phyloP scores from a whole-genome alignment of 139 green algal genomes.

The Chloropicon primus region DNA sequence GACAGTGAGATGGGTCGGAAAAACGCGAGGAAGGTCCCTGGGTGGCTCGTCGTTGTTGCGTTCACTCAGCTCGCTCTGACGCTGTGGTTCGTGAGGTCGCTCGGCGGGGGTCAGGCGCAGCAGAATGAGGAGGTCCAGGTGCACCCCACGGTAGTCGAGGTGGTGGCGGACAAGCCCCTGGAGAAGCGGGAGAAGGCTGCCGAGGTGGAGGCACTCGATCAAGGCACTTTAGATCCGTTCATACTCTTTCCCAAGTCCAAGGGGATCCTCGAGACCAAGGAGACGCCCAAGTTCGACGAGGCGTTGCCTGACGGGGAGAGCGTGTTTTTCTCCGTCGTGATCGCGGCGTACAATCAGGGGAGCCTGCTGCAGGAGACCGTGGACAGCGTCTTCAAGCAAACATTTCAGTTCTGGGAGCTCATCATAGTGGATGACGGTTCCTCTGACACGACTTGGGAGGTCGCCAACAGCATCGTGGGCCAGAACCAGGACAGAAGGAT shows the following conservation, averaged over 20 bases:
- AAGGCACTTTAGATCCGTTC: not conserved
- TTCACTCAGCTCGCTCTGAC: not conserved
- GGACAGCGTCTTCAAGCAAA: constrained; percentile 14
- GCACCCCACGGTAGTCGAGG: not conserved
- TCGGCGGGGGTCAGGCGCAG: not conserved
- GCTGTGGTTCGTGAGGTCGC: not conserved
- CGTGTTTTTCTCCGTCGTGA: constrained; percentile 19
- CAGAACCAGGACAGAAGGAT: constrained; percentile 6
- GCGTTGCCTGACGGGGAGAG: not conserved
- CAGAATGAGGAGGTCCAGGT: not conserved
- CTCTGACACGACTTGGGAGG: constrained; percentile 16
- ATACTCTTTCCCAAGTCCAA: not conserved
- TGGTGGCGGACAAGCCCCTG: not conserved
- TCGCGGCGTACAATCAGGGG: constrained; percentile 24
- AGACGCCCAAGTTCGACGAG: not conserved
- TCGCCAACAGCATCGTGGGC: constrained; percentile 3
- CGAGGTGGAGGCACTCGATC: not conserved
- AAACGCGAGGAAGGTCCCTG: not conserved
- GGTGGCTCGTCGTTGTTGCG: not conserved
- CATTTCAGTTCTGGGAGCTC: constrained; percentile 15
- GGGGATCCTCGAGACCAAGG: not conserved
- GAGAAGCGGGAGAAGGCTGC: not conserved
- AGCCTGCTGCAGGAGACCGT: constrained; percentile 17
- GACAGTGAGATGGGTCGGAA: not conserved
- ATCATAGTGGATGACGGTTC: constrained; percentile 24